These are phyloP conservation scores for Umbilicus rupestris DNA, from an alignment of 164 flowering plant species.

Conservation along the genomic window DNA sequence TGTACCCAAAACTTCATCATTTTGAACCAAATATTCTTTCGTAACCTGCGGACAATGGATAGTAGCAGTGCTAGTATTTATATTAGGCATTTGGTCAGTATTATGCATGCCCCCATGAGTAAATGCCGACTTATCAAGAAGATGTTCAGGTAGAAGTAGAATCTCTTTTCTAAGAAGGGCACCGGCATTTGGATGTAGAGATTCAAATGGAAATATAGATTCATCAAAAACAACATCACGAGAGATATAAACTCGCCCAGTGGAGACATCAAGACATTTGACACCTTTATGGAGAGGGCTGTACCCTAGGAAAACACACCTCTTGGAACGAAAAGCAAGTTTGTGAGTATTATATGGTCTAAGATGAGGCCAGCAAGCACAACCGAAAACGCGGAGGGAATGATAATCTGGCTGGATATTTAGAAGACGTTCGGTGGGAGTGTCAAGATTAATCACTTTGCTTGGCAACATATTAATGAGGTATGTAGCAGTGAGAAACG, in stretches of 20 bases:
- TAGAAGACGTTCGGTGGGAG: background rate
- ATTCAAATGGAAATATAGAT: background rate
- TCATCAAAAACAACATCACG: constrained; percentile 3
- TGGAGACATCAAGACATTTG: background rate
- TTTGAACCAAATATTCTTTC: too few relatives aligned
- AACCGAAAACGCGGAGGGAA: too few relatives aligned
- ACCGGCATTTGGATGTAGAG: background rate
- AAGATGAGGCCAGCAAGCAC: background rate
- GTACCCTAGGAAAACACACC: background rate
- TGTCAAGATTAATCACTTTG: background rate
- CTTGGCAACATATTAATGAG: background rate
- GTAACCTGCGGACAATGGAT: too few relatives aligned
- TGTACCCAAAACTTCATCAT: too few relatives aligned
- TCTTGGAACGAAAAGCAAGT: background rate
- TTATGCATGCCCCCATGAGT: background rate
- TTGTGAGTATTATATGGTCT: background rate
- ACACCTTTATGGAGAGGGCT: background rate
- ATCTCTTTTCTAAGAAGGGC: background rate
- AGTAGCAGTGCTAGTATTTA: background rate
- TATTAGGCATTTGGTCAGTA: background rate
- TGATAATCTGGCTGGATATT: background rate
- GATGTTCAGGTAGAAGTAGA: background rate
- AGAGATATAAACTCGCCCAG: background rate
- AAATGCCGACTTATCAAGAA: too few relatives aligned
- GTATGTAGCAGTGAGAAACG: background rate